Evolutionary conservation across 768 basidiomycete genomes (phyloP).

Genomic region (Russula virescens): DNA sequence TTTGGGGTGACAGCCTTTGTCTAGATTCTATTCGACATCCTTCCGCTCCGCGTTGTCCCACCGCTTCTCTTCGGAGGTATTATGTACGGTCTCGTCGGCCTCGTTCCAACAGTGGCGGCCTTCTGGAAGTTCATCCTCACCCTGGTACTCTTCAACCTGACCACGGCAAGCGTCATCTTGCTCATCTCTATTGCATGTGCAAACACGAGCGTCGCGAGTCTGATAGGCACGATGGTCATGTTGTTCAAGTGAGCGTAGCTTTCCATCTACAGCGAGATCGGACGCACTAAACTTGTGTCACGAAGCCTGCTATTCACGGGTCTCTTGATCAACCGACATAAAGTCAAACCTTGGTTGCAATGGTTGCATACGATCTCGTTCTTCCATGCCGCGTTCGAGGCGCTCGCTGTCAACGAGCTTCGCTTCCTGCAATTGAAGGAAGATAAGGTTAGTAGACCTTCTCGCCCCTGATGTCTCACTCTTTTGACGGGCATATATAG

Average conservation of each 20-base stretch:
- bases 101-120: conserved; percentile 80
- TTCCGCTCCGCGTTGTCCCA: conserved; percentile 90
- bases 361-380: conserved; percentile 93
- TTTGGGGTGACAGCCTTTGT: background rate
- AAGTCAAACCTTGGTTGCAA: conserved; percentile 60
- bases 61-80: conserved; percentile 95
- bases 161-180: conserved; percentile 88
- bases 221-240: conserved; percentile 95
- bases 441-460: conserved; percentile 55
- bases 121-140: conserved; percentile 99
- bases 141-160: conserved; percentile 93
- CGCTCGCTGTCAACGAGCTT: conserved; percentile 94
- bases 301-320: conserved; percentile 90
- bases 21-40: conserved; percentile 91
- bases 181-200: conserved; percentile 86
- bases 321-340: conserved; percentile 88
- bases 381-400: conserved; percentile 99
- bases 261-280: background rate
- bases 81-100: conserved; percentile 89
- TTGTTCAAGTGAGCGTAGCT: conserved; percentile 81
- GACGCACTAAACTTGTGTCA: background rate
- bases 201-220: conserved; percentile 81
- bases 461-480: background rate
- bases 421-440: conserved; percentile 91
- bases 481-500: conserved; percentile 37